A percentile compares a stretch with the other conserved stretches of the same genome.
Evolutionary conservation across 805 yeast genomes (phyloP).

Genomic region (Pichia manshurica): DNA sequence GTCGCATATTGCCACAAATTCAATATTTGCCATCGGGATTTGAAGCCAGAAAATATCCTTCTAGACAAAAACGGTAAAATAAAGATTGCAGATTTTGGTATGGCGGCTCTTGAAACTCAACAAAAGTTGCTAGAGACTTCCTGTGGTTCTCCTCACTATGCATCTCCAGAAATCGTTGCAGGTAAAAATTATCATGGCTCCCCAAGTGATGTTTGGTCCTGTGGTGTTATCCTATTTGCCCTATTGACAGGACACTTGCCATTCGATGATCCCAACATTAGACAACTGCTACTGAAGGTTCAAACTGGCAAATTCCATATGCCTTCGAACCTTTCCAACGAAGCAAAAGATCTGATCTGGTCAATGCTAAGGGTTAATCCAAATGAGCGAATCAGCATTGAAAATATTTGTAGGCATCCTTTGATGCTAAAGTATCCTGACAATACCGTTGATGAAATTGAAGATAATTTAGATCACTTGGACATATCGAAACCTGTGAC

Average conservation of each 20-base stretch:
- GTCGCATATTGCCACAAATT: slow-evolving; percentile 77
- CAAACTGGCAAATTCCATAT: slow-evolving; percentile 70
- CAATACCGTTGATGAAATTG: slow-evolving; percentile 26
- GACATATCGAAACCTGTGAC: slow-evolving; percentile 23
- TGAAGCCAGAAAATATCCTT: slow-evolving; percentile 74
- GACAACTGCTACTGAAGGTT: slow-evolving; percentile 64
- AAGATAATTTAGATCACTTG: slow-evolving; percentile 21
- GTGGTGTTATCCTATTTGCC: slow-evolving; percentile 79
- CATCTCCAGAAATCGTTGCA: slow-evolving; percentile 80
- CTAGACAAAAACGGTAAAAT: slow-evolving; percentile 61
- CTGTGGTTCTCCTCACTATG: slow-evolving; percentile 86
- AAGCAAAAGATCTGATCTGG: slow-evolving; percentile 62
- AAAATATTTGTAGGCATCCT: slow-evolving; percentile 55
- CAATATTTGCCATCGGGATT: slow-evolving; percentile 76
- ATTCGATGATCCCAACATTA: slow-evolving; percentile 75
- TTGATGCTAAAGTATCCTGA: slow-evolving; percentile 48
- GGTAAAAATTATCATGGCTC: slow-evolving; percentile 78
- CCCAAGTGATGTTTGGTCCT: slow-evolving; percentile 84
- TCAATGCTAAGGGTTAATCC: slow-evolving; percentile 71
- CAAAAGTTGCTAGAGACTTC: slow-evolving; percentile 70
- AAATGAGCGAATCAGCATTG: slow-evolving; percentile 60
- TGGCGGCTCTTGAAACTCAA: slow-evolving; percentile 78
- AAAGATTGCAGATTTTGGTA: slow-evolving; percentile 81
- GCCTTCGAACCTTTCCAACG: slow-evolving; percentile 58
- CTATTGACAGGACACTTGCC: slow-evolving; percentile 76